phyloP scores from a whole-genome alignment of 1,284 basidiomycete species.

The Sporisorium graminicola region DNA sequence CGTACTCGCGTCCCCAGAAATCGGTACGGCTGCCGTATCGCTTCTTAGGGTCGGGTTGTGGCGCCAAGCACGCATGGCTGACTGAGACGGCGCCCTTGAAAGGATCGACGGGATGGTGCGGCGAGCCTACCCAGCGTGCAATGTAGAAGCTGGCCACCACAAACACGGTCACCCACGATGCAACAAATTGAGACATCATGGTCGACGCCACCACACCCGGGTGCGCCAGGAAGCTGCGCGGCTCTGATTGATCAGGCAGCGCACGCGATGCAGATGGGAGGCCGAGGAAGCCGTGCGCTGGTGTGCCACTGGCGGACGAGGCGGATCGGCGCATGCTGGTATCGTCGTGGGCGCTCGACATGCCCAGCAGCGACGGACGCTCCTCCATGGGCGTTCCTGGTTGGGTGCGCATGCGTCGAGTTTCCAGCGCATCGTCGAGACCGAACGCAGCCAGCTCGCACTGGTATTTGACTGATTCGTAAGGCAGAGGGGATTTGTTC shows the following conservation, averaged over 20 bases:
- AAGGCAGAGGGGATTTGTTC: conserved; percentile 53
- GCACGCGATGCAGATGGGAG: conserved; percentile 39
- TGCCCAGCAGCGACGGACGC: conserved; percentile 25
- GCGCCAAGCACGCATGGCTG: conserved; percentile 60
- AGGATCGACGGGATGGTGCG: conserved; percentile 65
- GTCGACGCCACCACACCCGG: conserved; percentile 69
- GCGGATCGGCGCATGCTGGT: conserved; percentile 26
- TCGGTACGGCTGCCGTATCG: conserved; percentile 65
- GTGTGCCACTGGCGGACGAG: conserved; percentile 33
- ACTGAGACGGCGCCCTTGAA: conserved; percentile 69
- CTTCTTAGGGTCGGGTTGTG: conserved; percentile 54
- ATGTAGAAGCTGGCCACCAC: conserved; percentile 66
- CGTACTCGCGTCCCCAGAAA: conserved; percentile 63
- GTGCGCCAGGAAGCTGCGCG: conserved; percentile 64
- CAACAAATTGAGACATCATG: conserved; percentile 67
- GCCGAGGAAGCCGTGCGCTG: conserved; percentile 39
- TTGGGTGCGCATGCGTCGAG: conserved; percentile 45
- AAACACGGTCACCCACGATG: conserved; percentile 48
- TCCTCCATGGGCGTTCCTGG: conserved; percentile 56
- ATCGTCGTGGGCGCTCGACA: conserved; percentile 17
- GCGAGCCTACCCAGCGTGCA: conserved; percentile 65
- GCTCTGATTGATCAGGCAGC: conserved; percentile 39
- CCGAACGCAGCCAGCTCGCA: conserved; percentile 67
- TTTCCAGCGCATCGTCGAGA: conserved; percentile 62
- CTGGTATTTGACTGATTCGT: conserved; percentile 70